phyloP scores from a whole-genome alignment of 2,329 filamentous ascomycete genomes.

The Apiospora pterosperma region DNA sequence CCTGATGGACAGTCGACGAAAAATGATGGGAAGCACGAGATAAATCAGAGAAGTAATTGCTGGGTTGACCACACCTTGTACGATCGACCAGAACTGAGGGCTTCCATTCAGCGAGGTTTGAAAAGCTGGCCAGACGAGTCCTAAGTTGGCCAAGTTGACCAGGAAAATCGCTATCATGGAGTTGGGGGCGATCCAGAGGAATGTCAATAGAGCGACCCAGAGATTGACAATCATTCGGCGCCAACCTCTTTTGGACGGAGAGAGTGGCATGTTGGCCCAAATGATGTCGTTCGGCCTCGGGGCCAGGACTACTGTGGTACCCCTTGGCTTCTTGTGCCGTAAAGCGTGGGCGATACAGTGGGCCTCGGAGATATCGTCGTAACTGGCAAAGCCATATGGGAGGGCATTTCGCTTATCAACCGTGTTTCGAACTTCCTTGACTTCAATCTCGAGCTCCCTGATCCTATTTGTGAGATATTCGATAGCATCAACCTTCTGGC shows the following conservation, averaged over 20 bases:
- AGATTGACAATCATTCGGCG: constrained; percentile 76
- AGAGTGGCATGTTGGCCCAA: constrained; percentile 86
- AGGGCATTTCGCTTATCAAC: constrained; percentile 87
- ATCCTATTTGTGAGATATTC: constrained; percentile 89
- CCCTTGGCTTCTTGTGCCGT: constrained; percentile 67
- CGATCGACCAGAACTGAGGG: constrained; percentile 72
- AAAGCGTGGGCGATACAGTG: constrained; percentile 82
- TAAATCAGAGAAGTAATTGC: constrained; percentile 86
- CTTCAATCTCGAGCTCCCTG: constrained; percentile 74
- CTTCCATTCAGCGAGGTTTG: constrained; percentile 58
- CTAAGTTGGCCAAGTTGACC: constrained; percentile 79
- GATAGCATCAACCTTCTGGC: constrained; percentile 88
- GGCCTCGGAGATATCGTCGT: constrained; percentile 81
- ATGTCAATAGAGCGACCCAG: constrained; percentile 77
- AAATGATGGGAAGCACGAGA: constrained; percentile 82
- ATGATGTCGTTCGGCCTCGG: constrained; percentile 90
- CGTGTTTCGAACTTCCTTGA: constrained; percentile 75
- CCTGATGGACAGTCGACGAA: constrained; percentile 78
- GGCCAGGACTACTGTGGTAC: constrained; percentile 73
- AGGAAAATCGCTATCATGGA: constrained; percentile 92
- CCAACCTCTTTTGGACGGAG: constrained; percentile 64
- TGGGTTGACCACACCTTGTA: constrained; percentile 89
- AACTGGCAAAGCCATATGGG: constrained; percentile 92
- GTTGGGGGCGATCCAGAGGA: constrained; percentile 89
- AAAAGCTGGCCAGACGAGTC: constrained; percentile 76